phyloP scores from a whole-genome alignment of 2,329 filamentous ascomycete species.

The Myriosclerotinia curreyana region DNA sequence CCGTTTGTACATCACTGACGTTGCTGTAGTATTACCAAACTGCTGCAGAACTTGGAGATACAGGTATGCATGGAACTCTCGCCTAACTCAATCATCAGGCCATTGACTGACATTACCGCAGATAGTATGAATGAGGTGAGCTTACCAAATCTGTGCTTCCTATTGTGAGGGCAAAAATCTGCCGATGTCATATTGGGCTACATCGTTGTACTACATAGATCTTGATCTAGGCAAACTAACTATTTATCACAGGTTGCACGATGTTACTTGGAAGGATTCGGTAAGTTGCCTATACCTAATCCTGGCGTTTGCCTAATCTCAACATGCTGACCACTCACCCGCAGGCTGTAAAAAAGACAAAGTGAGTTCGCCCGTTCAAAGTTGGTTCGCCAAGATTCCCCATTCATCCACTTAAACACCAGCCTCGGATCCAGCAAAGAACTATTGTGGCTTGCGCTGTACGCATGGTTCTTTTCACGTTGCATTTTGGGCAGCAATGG shows the following conservation, averaged over 20 bases:
- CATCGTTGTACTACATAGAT: constrained; percentile 15
- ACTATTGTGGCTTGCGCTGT: constrained; percentile 35
- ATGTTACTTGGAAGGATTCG: constrained; percentile 97
- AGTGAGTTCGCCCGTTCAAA: constrained; percentile 56
- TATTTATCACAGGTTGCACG: constrained; percentile 53
- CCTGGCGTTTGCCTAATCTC: constrained; percentile 17
- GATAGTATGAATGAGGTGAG: constrained; percentile 93
- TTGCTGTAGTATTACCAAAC: constrained; percentile 86
- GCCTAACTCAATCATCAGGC: constrained; percentile 23
- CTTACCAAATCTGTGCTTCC: constrained; percentile 11
- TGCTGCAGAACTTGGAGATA: constrained; percentile 92
- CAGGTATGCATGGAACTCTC: constrained; percentile 49
- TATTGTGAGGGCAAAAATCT: constrained; percentile 7
- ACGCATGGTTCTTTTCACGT: constrained; percentile 30
- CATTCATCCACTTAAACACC: constrained; percentile 20
- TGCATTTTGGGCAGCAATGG: constrained; percentile 48
- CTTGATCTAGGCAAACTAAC: constrained; percentile 20
- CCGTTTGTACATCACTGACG: constrained; percentile 30
- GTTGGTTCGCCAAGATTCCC: constrained; percentile 15
- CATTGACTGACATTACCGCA: constrained; percentile 40
- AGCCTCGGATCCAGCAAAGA: constrained; percentile 11
- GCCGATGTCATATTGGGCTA: constrained; percentile 9
- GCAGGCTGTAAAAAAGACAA: constrained; percentile 83
- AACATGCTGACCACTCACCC: constrained; percentile 15
- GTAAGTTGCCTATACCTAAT: constrained; percentile 39